Conservation (phyloP, 176 grass and related monocot genomes). For the Juncus inflexus region DNA sequence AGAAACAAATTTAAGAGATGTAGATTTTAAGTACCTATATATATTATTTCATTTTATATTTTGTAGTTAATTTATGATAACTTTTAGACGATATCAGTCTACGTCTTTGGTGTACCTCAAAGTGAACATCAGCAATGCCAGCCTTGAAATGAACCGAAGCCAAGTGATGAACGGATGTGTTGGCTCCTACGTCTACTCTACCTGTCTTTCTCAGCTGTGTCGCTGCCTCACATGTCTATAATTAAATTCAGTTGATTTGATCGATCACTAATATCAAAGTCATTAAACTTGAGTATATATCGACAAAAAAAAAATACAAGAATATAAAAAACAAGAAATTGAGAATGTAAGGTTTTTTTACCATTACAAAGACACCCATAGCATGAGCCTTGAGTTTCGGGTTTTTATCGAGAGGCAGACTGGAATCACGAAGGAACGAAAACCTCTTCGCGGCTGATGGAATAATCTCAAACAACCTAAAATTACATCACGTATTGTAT, state of each 20-base stretch:
- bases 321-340: neutral
- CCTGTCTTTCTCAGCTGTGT: neutral
- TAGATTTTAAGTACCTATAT: neutral
- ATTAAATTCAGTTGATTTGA: neutral
- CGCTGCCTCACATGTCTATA: slow-evolving; percentile 12
- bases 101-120: neutral
- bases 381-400: slow-evolving; percentile 1
- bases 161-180: slow-evolving; percentile 3
- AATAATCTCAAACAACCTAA: slow-evolving; percentile 25
- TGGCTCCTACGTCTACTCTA: slow-evolving; percentile 1
- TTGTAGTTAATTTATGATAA: too few species aligned
- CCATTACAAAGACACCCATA: slow-evolving; percentile 28
- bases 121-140: slow-evolving; percentile 9
- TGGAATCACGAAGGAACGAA: slow-evolving; percentile 21
- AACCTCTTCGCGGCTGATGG: slow-evolving; percentile 21
- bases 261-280: too few species aligned
- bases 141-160: too few species aligned
- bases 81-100: neutral
- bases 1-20: neutral
- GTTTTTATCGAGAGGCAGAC: neutral
- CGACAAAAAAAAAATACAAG: too few species aligned
- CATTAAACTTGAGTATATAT: too few species aligned
- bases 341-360: neutral
- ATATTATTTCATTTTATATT: too few species aligned
- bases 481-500: neutral